A percentile compares a stretch with the other conserved stretches of the same genome.
phyloP scores from a whole-genome alignment of 2,329 filamentous ascomycete genomes.

The Venturia effusa region DNA sequence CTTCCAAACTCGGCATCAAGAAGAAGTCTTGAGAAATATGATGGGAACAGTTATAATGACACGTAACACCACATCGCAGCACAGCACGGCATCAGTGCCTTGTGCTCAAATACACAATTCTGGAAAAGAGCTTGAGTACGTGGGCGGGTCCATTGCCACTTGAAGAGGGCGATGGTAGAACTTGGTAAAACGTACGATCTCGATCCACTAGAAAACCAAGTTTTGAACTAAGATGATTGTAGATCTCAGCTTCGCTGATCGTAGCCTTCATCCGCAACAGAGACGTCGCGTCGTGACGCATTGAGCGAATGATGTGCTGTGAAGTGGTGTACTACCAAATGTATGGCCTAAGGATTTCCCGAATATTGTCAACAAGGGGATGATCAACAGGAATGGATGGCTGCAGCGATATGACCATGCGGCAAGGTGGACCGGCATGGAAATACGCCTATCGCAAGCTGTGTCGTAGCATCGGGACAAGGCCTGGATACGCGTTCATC shows the following conservation, averaged over 20 bases:
- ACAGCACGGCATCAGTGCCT: not conserved
- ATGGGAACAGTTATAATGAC: not conserved
- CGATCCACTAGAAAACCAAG: not conserved
- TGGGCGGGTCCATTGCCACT: not conserved
- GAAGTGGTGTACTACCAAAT: not conserved
- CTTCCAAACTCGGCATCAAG: slow-evolving; percentile 72
- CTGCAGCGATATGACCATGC: no score
- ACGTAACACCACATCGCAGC: not conserved
- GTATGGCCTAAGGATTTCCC: not conserved
- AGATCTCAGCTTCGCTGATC: not conserved
- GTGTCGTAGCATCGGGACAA: no score
- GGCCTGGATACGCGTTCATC: no score
- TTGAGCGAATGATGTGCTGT: not conserved
- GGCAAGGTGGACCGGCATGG: no score
- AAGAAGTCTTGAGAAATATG: slow-evolving; percentile 44
- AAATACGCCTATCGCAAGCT: no score
- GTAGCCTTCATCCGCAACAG: not conserved
- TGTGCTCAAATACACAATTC: not conserved
- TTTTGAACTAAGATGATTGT: not conserved
- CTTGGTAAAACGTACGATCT: not conserved
- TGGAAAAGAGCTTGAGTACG: not conserved
- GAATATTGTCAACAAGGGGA: no score
- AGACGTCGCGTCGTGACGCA: not conserved
- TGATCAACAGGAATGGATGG: no score
- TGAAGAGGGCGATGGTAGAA: no score